Evolutionary conservation across 2,329 filamentous ascomycete species (phyloP).

Genomic region (Colletotrichum musicola): DNA sequence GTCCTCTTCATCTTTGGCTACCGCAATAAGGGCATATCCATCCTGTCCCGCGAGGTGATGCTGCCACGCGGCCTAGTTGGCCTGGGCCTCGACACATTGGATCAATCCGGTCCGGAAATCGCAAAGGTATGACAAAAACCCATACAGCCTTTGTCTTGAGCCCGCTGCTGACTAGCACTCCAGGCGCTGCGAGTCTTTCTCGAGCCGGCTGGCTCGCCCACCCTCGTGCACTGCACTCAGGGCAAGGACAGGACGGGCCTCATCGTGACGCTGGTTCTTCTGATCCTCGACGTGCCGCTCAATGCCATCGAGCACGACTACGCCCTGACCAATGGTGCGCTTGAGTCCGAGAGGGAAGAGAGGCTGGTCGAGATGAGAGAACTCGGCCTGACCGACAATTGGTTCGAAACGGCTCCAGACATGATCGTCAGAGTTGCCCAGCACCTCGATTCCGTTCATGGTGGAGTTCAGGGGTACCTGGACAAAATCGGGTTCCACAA

Average conservation of each 20-base stretch:
- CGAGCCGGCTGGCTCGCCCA: constrained; percentile 66
- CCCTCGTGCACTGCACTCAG: constrained; percentile 86
- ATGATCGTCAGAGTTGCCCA: constrained; percentile 71
- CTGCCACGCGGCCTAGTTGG: constrained; percentile 77
- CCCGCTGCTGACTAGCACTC: not conserved
- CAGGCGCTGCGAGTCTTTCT: constrained; percentile 63
- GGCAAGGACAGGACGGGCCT: constrained; percentile 89
- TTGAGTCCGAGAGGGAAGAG: constrained; percentile 71
- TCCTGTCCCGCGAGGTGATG: constrained; percentile 80
- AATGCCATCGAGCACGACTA: constrained; percentile 80
- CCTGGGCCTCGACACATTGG: constrained; percentile 76
- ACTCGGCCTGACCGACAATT: constrained; percentile 80
- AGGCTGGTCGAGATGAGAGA: constrained; percentile 76
- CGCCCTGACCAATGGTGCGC: constrained; percentile 69
- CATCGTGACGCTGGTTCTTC: constrained; percentile 74
- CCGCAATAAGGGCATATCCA: constrained; percentile 75
- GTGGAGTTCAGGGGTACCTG: constrained; percentile 76
- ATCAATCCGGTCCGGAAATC: constrained; percentile 74
- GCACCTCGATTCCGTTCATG: constrained; percentile 73
- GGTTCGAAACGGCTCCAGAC: constrained; percentile 73
- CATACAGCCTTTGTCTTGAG: not conserved
- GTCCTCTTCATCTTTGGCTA: constrained; percentile 75
- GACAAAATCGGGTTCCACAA: constrained; percentile 69
- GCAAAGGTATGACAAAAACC: constrained; percentile 50
- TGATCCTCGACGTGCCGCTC: constrained; percentile 70